phyloP scores from a whole-genome alignment of 176 grass and related monocot genomes.

The Ensete ventricosum region DNA sequence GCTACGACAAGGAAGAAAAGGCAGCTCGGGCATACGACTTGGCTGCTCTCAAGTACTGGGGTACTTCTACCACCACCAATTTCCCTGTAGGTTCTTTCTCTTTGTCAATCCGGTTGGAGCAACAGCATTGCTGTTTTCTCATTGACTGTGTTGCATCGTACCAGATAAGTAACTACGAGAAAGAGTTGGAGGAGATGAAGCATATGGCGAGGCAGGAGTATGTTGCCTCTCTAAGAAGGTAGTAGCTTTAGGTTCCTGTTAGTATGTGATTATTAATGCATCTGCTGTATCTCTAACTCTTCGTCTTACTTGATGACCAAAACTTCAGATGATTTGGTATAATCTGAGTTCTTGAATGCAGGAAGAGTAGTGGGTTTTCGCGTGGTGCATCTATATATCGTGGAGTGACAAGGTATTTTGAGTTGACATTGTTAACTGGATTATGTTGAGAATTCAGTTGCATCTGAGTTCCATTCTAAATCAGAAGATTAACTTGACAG shows the following conservation, averaged over 20 bases:
- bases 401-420: slow-evolving; percentile 60
- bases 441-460: no score
- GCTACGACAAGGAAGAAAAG: slow-evolving; percentile 78
- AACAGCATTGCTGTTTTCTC: background rate
- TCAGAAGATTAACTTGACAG: slow-evolving; percentile 17
- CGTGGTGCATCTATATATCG: slow-evolving; percentile 67
- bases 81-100: slow-evolving; percentile 37
- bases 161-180: slow-evolving; percentile 57
- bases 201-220: slow-evolving; percentile 68
- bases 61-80: slow-evolving; percentile 58
- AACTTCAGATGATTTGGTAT: no score
- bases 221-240: slow-evolving; percentile 77
- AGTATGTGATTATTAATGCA: background rate
- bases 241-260: slow-evolving; percentile 7
- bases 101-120: background rate
- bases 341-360: slow-evolving; percentile 17
- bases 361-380: slow-evolving; percentile 81
- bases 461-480: no score
- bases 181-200: slow-evolving; percentile 72
- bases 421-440: no score
- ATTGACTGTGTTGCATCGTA: no score
- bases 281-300: background rate
- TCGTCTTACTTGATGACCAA: no score
- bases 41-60: slow-evolving; percentile 70
- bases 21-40: slow-evolving; percentile 77